Percentiles rank a stretch among this genome's conserved stretches.
phyloP scores from a whole-genome alignment of 169 alveolate genomes.

The Plasmodium chabaudi region DNA sequence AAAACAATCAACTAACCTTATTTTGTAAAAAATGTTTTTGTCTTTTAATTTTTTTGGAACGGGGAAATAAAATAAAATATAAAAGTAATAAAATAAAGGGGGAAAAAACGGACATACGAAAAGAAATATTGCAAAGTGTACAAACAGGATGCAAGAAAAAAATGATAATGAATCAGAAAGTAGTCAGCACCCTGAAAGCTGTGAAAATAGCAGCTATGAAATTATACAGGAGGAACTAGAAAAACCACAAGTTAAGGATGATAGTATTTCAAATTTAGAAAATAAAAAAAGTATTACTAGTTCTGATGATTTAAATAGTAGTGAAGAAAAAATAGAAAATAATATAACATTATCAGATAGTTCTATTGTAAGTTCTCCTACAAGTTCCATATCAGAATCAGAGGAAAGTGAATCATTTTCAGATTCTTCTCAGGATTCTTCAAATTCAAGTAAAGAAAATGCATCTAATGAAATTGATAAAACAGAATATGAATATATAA shows the following conservation, averaged over 20 bases:
- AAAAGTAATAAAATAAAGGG: too few species aligned
- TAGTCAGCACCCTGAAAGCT: not conserved
- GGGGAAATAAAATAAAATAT: too few species aligned
- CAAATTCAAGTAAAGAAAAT: too few species aligned
- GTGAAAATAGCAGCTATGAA: not conserved
- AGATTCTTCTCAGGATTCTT: too few species aligned
- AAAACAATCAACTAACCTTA: too few species aligned
- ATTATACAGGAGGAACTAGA: not conserved
- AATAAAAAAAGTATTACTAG: not conserved
- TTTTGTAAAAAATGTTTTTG: too few species aligned
- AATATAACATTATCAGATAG: not conserved
- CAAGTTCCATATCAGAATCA: not conserved
- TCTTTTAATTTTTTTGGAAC: too few species aligned
- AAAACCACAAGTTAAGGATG: not conserved
- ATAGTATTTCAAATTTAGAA: not conserved
- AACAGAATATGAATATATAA: too few species aligned
- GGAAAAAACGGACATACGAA: too few species aligned
- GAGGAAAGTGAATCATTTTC: not conserved
- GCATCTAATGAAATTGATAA: too few species aligned
- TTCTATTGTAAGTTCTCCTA: not conserved
- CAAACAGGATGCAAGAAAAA: not conserved
- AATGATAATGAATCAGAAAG: not conserved
- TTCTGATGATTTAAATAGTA: not conserved
- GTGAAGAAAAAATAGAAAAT: not conserved
- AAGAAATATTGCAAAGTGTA: too few species aligned